Base-by-base conservation (phyloP, 2,329 filamentous ascomycete species). In the Phaeosphaeriaceae sp. region DNA sequence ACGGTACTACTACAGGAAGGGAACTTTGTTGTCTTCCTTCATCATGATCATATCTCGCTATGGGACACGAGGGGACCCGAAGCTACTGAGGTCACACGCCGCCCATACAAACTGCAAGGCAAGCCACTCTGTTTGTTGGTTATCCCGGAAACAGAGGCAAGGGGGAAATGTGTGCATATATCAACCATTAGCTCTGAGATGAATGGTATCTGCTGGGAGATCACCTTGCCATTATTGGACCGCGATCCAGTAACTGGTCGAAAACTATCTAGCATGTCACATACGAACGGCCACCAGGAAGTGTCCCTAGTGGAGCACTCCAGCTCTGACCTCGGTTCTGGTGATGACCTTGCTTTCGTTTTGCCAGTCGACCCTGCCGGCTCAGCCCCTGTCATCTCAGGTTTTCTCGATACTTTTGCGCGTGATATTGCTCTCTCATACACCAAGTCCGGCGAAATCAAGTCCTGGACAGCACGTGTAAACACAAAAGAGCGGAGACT, bases 291-390 rank as follows among this genome's bases (percentile, higher is more conserved):
- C 2, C 42, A 65, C 39, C 36, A 52, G 8, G 58, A 66, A 2
- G 76, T 80, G 33, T 76, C 78, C 0, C 77, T 94, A 28, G 71
- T 75, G 12, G 83, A 92, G 56, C 90, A 91, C 56, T 90, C 85
- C 65, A 81, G 74, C 1, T 94, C 96, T 66, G 78, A 86, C 45
- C 77, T 95, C 2, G 81, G 85, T 0, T 61, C 78, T 29, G 71
- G 78, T 6, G 77, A 81, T 46, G 79, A 82, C 48, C 70, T 84
- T 17, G 75, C 76, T 3, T 83, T 82, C 56, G 78, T 96, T 15
- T 77, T 96, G 8, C 90, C 92, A 0, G 90, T 96, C 38, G 92
- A 96, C 64, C 91, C 92, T 42, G 92, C 91, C 1, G 92, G 92
- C 1, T 86, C 88, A 9, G 79, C 83, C 32, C 83, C 87, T 1